phyloP scores from a whole-genome alignment of 2,329 filamentous ascomycete species.

The Akanthomyces dipterigenus region DNA sequence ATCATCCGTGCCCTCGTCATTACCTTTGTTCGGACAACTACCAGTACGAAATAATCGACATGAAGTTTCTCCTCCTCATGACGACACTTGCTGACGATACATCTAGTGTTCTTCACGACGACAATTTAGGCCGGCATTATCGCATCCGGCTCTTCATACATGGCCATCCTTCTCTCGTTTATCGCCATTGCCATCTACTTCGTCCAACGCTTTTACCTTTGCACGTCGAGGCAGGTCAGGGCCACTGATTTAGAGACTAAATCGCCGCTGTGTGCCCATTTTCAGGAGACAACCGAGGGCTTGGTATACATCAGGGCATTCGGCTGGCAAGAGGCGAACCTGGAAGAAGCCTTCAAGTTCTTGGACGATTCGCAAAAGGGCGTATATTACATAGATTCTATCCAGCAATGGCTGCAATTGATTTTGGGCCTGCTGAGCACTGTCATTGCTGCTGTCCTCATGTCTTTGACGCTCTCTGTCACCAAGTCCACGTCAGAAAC shows the following conservation, averaged over 20 bases:
- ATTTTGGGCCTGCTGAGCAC: no score
- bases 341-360: slow-evolving; percentile 25
- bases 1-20: no score
- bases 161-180: slow-evolving; percentile 23
- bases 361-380: no score
- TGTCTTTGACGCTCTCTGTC: neutral
- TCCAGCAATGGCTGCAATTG: no score
- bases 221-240: slow-evolving; percentile 26
- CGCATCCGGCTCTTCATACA: slow-evolving; percentile 20
- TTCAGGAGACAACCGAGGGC: slow-evolving; percentile 38
- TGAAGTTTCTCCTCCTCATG: neutral
- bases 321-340: slow-evolving; percentile 28
- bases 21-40: no score
- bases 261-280: slow-evolving; percentile 25
- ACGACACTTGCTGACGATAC: neutral
- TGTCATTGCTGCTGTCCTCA: no score
- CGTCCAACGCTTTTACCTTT: slow-evolving; percentile 26
- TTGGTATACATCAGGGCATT: slow-evolving; percentile 44
- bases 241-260: slow-evolving; percentile 28
- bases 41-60: no score
- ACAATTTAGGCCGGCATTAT: slow-evolving; percentile 12
- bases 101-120: neutral
- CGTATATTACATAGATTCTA: no score
- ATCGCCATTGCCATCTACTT: slow-evolving; percentile 19
- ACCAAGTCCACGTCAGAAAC: neutral